These are phyloP conservation scores for Alternaria gaisen DNA, from an alignment of 2,329 filamentous ascomycete species.

Conservation along the genomic window DNA sequence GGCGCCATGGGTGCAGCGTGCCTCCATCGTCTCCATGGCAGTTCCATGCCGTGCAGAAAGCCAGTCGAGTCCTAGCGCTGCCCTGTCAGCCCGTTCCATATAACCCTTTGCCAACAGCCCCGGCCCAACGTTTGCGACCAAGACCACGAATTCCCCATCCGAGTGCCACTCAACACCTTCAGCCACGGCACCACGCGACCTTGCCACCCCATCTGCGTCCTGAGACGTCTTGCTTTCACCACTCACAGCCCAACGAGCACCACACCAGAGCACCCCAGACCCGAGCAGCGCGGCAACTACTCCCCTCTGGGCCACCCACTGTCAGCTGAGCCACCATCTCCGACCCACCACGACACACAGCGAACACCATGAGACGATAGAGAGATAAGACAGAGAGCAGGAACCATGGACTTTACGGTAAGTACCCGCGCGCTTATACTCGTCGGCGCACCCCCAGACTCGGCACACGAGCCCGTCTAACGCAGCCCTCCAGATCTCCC, in stretches of 20 bases:
- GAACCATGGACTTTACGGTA: slow-evolving; percentile 54
- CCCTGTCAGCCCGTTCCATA: slow-evolving; percentile 20
- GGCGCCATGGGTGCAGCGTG: slow-evolving; percentile 20
- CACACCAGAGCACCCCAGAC: slow-evolving; percentile 31
- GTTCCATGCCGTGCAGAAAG: slow-evolving; percentile 12
- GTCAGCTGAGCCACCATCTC: slow-evolving; percentile 48
- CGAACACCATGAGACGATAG: slow-evolving; percentile 45
- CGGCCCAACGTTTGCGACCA: slow-evolving; percentile 29
- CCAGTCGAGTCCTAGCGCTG: slow-evolving; percentile 22
- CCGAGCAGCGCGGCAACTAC: slow-evolving; percentile 30
- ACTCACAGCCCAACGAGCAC: slow-evolving; percentile 31
- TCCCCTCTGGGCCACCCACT: slow-evolving; percentile 29
- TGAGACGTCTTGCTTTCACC: slow-evolving; percentile 33
- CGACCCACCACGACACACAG: slow-evolving; percentile 35
- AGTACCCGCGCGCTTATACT: slow-evolving; percentile 34
- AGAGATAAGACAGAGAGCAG: slow-evolving; percentile 31
- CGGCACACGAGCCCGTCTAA: slow-evolving; percentile 5
- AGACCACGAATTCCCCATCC: slow-evolving; percentile 17
- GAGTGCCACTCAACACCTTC: slow-evolving; percentile 16
- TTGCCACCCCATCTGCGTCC: slow-evolving; percentile 25
- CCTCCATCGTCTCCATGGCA: slow-evolving; percentile 10
- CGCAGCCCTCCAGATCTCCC: slow-evolving; percentile 59
- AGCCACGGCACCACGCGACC: slow-evolving; percentile 31
- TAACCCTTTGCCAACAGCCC: slow-evolving; percentile 25
- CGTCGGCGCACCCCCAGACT: neutral